Base-by-base conservation (phyloP, 2,329 filamentous ascomycete genomes). In the Ophiocordyceps unilateralis region DNA sequence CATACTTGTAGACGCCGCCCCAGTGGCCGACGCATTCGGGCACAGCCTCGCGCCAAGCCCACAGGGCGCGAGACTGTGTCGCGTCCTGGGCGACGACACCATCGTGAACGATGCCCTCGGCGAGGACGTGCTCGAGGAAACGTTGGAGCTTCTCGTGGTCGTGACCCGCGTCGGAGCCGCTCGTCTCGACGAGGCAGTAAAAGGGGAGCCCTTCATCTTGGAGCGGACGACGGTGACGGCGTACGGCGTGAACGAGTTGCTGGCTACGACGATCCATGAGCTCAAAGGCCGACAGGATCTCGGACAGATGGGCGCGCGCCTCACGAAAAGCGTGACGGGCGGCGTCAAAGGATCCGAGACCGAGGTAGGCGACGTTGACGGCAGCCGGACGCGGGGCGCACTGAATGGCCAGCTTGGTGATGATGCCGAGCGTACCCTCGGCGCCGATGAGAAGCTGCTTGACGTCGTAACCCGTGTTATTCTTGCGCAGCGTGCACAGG, bases 1-100 rank as follows among this genome's bases (percentile, higher is more conserved):
- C 91, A 60, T 98, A 98, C 66, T 98, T 98, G 74, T 98, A 98
- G 9, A 91, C 88, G 39, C 88, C 91, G 45, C 91, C 93, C 64
- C 83, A 86, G 60, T 95, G 87, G 48, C 84, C 84, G 22, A 93
- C 69, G 39, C 81, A 79, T 65, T 98, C 91, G 0, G 88, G 81
- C 51, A 98, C 85, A 51, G 87, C 86, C 67, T 98, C 91, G 49
- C 91, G 78, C 78, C 88, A 96, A 46, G 76, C 72, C 91, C 91
- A 98, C 42, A 98, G 72, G 4, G 81, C 71, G 55, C 76, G 77
- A 50, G 83, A 73, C 62, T 98, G 93, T 1, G 89, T 93, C 63
- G 93, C 86, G 55, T 95, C 83, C 62, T 96, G 83, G 1, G 91
- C 91, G 34, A 96, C 69, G 10, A 94, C 87, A 48, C 91, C 91